phyloP scores from a whole-genome alignment of 768 basidiomycete species.

The Amanita thiersii region DNA sequence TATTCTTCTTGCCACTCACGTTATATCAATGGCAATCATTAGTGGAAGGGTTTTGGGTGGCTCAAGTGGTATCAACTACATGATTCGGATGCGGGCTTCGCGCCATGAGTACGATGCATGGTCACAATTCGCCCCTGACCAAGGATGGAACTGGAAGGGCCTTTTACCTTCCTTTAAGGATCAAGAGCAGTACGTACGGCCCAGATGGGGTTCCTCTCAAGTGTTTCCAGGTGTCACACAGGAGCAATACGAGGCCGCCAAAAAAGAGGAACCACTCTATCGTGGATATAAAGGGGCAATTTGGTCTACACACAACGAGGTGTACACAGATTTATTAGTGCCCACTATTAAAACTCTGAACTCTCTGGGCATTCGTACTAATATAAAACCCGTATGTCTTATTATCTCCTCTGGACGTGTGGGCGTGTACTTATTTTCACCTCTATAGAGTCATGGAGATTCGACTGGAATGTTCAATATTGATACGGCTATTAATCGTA shows the following conservation, averaged over 20 bases:
- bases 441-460: not conserved
- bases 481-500: not conserved
- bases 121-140: too few species aligned
- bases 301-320: not conserved
- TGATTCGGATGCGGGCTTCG: slow-evolving; percentile 14
- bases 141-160: not conserved
- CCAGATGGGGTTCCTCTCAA: not conserved
- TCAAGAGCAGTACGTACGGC: not conserved
- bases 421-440: not conserved
- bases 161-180: not conserved
- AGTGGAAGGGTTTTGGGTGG: slow-evolving; percentile 18
- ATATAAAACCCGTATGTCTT: not conserved
- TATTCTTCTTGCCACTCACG: not conserved
- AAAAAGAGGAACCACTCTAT: not conserved
- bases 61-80: slow-evolving; percentile 14
- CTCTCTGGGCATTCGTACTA: slow-evolving; percentile 7
- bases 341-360: not conserved
- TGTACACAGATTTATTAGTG: not conserved
- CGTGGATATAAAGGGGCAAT: not conserved
- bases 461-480: not conserved
- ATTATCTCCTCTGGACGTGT: not conserved
- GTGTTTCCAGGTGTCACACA: not conserved
- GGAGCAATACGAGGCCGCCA: not conserved
- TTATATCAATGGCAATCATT: not conserved
- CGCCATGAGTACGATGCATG: slow-evolving; percentile 15